Conservation (phyloP, 164 flowering plant species). For the Paratinospora sagittata region DNA sequence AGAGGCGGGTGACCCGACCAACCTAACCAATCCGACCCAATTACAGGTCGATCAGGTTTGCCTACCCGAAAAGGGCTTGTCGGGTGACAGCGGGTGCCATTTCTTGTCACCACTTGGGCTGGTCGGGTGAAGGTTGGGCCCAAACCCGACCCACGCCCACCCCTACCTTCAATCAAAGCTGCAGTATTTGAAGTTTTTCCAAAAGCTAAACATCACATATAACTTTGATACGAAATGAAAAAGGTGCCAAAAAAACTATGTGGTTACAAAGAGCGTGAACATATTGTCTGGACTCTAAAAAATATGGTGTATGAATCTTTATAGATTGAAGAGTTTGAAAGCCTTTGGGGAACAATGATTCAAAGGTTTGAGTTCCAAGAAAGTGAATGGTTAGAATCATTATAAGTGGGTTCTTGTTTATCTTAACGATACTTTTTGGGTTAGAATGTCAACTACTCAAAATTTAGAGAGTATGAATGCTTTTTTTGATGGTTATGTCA, state of each 20-base stretch:
- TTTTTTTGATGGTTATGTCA: neutral
- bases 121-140: no score
- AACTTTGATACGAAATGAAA: constrained; percentile 48
- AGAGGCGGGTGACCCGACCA: no score
- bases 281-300: constrained; percentile 34
- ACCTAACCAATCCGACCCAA: no score
- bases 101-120: no score
- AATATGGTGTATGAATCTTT: constrained; percentile 44
- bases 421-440: neutral
- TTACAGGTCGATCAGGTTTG: no score
- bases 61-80: no score
- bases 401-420: constrained; percentile 9
- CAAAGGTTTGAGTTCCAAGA: constrained; percentile 41
- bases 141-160: no score
- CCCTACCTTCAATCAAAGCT: no score
- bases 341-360: constrained; percentile 58
- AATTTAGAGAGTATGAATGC: neutral
- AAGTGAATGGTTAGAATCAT: constrained; percentile 10
- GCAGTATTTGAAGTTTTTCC: constrained; percentile 56
- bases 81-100: no score
- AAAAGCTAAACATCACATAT: constrained; percentile 40
- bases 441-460: constrained; percentile 5
- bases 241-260: constrained; percentile 53
- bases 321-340: constrained; percentile 57
- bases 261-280: constrained; percentile 29